Conservation (phyloP, 768 basidiomycete genomes). For the Tricholoma matsutake region DNA sequence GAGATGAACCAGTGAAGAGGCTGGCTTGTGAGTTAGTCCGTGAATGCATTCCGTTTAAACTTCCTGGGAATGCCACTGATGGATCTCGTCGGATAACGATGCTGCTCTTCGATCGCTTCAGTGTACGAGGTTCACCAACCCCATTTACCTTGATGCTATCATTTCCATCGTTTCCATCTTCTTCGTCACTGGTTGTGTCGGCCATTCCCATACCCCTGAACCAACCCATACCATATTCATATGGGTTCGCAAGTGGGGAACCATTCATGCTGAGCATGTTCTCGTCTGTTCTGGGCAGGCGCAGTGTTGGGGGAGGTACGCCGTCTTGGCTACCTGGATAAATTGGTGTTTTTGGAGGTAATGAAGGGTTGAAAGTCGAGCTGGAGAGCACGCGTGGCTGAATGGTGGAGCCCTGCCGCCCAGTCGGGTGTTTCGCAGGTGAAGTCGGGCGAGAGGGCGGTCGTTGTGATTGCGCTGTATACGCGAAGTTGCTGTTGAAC, state of each 20-base stretch:
- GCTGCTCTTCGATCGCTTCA: constrained; percentile 52
- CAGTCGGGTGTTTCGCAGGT: constrained; percentile 44
- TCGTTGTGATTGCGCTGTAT: constrained; percentile 28
- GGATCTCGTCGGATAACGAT: constrained; percentile 63
- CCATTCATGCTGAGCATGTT: constrained; percentile 80
- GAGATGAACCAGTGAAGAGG: constrained; percentile 37
- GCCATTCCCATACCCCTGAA: constrained; percentile 42
- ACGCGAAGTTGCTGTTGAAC: constrained; percentile 34
- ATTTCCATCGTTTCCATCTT: constrained; percentile 23
- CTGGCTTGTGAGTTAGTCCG: constrained; percentile 53
- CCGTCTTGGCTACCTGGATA: constrained; percentile 36
- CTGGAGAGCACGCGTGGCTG: constrained; percentile 51
- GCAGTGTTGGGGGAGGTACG: constrained; percentile 40
- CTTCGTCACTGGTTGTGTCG: constrained; percentile 33
- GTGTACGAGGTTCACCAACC: constrained; percentile 25
- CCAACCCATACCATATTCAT: constrained; percentile 62
- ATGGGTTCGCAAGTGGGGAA: constrained; percentile 78
- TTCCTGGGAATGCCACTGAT: constrained; percentile 34
- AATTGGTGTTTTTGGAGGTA: constrained; percentile 54
- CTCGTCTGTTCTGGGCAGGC: constrained; percentile 72
- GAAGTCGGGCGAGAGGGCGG: constrained; percentile 44
- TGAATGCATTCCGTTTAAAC: constrained; percentile 34
- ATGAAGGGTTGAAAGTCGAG: constrained; percentile 68
- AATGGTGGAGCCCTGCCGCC: constrained; percentile 22
- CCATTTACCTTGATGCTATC: constrained; percentile 20